Evolutionary conservation across 169 alveolate species (phyloP).

Genomic region (Plasmodium vivax): DNA sequence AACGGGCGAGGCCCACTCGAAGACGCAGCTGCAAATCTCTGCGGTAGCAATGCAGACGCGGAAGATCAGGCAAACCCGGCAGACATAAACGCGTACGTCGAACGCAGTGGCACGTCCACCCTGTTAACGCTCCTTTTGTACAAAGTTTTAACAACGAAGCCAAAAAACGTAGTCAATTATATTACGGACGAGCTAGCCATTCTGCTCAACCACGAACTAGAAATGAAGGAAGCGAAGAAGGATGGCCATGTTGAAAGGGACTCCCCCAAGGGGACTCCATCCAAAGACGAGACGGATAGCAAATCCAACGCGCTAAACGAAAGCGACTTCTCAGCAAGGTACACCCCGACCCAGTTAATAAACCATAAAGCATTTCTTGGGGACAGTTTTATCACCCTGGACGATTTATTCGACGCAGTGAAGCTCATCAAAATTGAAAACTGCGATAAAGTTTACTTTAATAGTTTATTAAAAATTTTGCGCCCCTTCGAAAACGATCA

Average conservation of each 20-base stretch:
- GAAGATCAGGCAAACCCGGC: not conserved
- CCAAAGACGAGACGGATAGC: not conserved
- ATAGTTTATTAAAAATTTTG: slow-evolving; percentile 35
- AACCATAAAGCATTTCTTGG: slow-evolving; percentile 18
- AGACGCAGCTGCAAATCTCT: not conserved
- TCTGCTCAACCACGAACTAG: not conserved
- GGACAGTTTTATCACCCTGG: slow-evolving; percentile 2
- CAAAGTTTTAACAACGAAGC: slow-evolving; percentile 41
- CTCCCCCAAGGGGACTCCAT: not conserved
- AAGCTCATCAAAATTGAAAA: slow-evolving; percentile 58
- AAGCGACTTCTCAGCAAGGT: not conserved
- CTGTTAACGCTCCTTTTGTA: slow-evolving; percentile 34
- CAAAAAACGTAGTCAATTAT: slow-evolving; percentile 22
- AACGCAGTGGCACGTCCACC: slow-evolving; percentile 4
- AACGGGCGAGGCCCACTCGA: not conserved
- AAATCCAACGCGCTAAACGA: not conserved
- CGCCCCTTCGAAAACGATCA: slow-evolving; percentile 29
- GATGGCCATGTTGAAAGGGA: not conserved
- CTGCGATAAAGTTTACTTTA: slow-evolving; percentile 44
- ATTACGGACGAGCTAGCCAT: slow-evolving; percentile 20
- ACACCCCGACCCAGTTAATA: not conserved
- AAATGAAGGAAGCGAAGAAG: not conserved
- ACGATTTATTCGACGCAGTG: slow-evolving; percentile 22
- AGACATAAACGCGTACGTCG: slow-evolving; percentile 13
- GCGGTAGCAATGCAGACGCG: not conserved